phyloP scores from a whole-genome alignment of 352 stramenopile species.

The Pythium oligandrum region DNA sequence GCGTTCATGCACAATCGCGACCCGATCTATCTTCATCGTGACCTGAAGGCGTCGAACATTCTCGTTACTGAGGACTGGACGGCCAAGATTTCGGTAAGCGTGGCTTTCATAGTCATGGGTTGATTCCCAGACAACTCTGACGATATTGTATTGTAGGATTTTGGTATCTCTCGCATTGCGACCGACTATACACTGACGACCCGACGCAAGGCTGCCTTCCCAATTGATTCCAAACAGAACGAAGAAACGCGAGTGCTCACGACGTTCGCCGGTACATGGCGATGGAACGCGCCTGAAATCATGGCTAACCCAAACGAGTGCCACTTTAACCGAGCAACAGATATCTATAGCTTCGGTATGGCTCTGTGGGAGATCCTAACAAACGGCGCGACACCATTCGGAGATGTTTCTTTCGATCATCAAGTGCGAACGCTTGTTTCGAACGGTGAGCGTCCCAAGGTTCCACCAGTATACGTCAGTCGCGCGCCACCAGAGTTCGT shows the following conservation, averaged over 20 bases:
- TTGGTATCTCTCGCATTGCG: constrained; percentile 68
- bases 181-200: constrained; percentile 51
- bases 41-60: constrained; percentile 75
- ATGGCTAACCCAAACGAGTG: constrained; percentile 66
- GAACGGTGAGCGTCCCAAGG: constrained; percentile 43
- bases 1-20: constrained; percentile 76
- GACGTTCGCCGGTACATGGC: constrained; percentile 69
- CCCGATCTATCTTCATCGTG: constrained; percentile 68
- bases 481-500: constrained; percentile 55
- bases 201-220: constrained; percentile 21
- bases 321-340: constrained; percentile 63
- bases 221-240: constrained; percentile 21
- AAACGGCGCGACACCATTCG: constrained; percentile 60
- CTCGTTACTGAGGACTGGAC: constrained; percentile 71
- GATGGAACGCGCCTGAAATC: constrained; percentile 69
- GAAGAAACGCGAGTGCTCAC: constrained; percentile 41
- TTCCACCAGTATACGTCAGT: constrained; percentile 39
- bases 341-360: constrained; percentile 77
- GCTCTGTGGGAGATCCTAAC: constrained; percentile 67
- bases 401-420: constrained; percentile 61
- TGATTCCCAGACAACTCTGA: background rate
- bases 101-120: background rate
- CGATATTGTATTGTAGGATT: constrained; percentile 24
- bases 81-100: constrained; percentile 47
- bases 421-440: constrained; percentile 58